Base-by-base conservation (phyloP, 371 early-diverging fungal genomes). In the Coemansia sp. region DNA sequence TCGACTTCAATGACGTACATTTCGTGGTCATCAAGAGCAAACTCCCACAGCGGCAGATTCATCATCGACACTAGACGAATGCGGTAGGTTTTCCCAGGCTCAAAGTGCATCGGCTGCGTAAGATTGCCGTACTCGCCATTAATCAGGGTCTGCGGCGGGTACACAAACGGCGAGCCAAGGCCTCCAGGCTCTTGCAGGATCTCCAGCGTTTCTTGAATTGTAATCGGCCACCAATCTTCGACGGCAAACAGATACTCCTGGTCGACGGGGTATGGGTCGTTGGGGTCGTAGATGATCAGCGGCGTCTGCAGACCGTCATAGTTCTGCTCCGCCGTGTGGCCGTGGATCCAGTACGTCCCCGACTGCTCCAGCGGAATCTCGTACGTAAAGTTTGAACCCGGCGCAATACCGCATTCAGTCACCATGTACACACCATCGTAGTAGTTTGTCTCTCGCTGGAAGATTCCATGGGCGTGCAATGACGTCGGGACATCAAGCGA, bases 1-100 rank as follows among this genome's bases (percentile, higher is more conserved):
- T 93, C 93, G 26, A 87, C 80, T 79, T 92, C 93, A 50, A 93
- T 90, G 35, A 93, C 79, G 41, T 84, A 80, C 74, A 93, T 68
- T 26, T 76, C 76, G 76, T 92, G 93, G 50, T 86, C 85, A 68
- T 89, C 91, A 64, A 93, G 88, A 73, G 86, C 84, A 70, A 93
- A 81, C 68, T 84, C 83, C 79, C 87, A 92, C 80, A 86, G 86
- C 50, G 90, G 83, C 61, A 91, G 80, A 26, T 86, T 85, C 56
- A 88, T 83, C 82, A 88, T 87, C 57, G 87, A 88, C 79, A 92
- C 83, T 38, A 94, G 49, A 14, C 92, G 89, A 57, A 94, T 78
- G 54, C 93, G 90, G 68, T 92, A 92, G 14, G 83, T 87, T 75
- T 85, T 88, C 14, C 89, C 89, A 8, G 91, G 85, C 5, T 66